These are phyloP conservation scores for Bolboschoenoplectus hybrid DNA, from an alignment of 202 grass and related monocot species.

Conservation along the genomic window DNA sequence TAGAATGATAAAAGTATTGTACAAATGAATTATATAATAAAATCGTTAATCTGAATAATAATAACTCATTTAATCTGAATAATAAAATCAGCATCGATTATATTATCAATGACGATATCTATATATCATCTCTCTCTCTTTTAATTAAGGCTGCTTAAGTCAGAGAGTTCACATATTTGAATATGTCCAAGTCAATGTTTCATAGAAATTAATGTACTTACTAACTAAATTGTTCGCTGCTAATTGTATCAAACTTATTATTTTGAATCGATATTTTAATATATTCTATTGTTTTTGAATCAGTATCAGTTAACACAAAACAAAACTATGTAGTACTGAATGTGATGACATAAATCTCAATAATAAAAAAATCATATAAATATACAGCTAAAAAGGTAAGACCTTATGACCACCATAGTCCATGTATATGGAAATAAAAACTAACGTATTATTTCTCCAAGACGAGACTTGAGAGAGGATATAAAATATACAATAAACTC, in stretches of 20 bases:
- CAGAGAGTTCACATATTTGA: not conserved
- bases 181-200: constrained; percentile 7
- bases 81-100: too few relatives aligned
- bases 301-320: not conserved
- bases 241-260: not conserved
- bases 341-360: not conserved
- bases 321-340: not conserved
- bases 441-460: too few relatives aligned
- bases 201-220: not conserved
- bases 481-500: too few relatives aligned
- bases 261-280: not conserved
- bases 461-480: too few relatives aligned
- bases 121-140: not conserved
- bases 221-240: not conserved
- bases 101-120: not conserved
- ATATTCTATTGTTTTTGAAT: not conserved
- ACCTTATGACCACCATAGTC: too few relatives aligned
- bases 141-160: not conserved
- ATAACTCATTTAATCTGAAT: too few relatives aligned
- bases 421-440: too few relatives aligned
- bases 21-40: too few relatives aligned
- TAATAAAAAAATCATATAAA: too few relatives aligned
- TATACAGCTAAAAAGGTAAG: too few relatives aligned
- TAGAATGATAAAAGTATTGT: too few relatives aligned
- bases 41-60: too few relatives aligned